phyloP scores from a whole-genome alignment of 805 yeast genomes.

The Wickerhamiella azyma region DNA sequence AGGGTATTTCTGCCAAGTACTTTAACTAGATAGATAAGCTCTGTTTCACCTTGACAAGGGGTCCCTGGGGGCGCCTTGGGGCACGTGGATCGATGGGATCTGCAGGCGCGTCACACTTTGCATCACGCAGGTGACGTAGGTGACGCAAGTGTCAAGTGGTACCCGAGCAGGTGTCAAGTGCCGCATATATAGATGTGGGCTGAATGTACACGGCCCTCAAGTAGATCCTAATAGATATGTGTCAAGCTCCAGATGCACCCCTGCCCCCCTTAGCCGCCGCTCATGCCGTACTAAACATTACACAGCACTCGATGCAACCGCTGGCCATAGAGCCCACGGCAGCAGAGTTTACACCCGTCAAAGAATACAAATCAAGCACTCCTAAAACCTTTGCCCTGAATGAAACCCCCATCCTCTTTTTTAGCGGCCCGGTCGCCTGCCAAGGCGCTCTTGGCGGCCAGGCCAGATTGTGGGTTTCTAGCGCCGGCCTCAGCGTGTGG shows the following conservation, averaged over 20 bases:
- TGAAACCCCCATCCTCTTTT: slow-evolving; percentile 23
- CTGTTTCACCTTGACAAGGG: no score
- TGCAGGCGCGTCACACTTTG: no score
- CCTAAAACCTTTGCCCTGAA: slow-evolving; percentile 25
- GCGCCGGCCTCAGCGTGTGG: slow-evolving; percentile 22
- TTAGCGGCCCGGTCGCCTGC: slow-evolving; percentile 8
- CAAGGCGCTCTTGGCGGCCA: slow-evolving; percentile 6
- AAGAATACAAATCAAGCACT: slow-evolving; percentile 23
- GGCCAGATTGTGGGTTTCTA: slow-evolving; percentile 18
- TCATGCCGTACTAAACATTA: background rate
- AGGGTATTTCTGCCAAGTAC: slow-evolving; percentile 20
- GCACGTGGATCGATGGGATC: no score
- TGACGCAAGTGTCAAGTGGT: no score
- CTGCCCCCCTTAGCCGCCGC: background rate
- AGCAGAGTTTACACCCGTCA: slow-evolving; percentile 19
- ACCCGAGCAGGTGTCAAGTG: no score
- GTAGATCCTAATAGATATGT: no score
- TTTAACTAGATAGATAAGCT: slow-evolving; percentile 20
- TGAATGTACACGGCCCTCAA: no score
- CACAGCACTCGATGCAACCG: slow-evolving; percentile 13
- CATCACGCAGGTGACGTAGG: no score
- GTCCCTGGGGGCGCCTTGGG: no score
- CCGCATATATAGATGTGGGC: no score
- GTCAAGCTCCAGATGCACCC: background rate
- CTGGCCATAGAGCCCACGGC: slow-evolving; percentile 12